Base-by-base conservation (phyloP, 1,139 yeast genomes). In the Saccharomycopsis phalli region DNA sequence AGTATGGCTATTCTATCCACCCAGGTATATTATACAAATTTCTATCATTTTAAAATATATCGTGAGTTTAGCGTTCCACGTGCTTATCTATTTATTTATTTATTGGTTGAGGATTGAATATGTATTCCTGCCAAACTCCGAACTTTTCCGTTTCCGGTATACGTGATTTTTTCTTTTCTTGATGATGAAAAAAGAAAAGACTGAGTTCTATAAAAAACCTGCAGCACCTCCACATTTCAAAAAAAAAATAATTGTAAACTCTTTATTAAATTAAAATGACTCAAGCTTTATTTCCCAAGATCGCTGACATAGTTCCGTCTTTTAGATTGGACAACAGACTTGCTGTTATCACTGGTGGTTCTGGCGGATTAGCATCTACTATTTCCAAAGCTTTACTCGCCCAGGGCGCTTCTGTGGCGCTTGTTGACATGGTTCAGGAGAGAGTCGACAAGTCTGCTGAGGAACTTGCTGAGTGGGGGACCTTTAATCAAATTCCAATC, bases 301-400 rank as follows among this genome's bases (percentile, higher is more conserved):
- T 52, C n/a, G 36, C 49, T 13, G 58, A 56, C 37, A 46, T 58
- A 36, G 58, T 66, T 25, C 72, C 72, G 44, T 53, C 57, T 2
- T 67, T 66, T 54, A 60, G 75, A 62, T 68, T 81, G 50, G 87
- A 79, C 51, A 82, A 82, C 42, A 75, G 78, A 58, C 65, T 81
- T 44, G 86, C 84, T 34, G 68, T 82, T 41, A 62, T 82, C 50
- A 82, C 93, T 26, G 94, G 94, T 40, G 94, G 93, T 14, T 78
- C 87, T 23, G 93, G 93, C 39, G 93, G 93, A 17, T 65, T 82
- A 51, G 80, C 87, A 2, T 63, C 76, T 25, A 76, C 81, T 14
- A 59, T 81, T 38, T 65, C 79, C 37, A 71, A 79, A 52, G 82
- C 83, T 6, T 61, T 79, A 38, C 57, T 78, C 25, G 81, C 82